Conservation (phyloP, 345 rosid genomes). For the Triadica sebifera region DNA sequence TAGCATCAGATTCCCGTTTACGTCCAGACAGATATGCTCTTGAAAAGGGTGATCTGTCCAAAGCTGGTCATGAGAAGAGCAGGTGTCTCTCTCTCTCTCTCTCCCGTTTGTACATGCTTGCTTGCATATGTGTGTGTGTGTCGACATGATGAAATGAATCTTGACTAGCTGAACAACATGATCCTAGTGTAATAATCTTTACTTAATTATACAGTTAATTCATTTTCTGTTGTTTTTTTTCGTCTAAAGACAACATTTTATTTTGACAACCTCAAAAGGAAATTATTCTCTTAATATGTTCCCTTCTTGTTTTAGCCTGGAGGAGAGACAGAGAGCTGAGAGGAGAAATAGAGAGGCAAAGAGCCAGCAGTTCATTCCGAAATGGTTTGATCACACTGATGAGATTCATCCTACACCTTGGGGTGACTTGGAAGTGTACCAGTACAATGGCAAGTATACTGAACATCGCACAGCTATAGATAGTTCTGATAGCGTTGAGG, state of each 20-base stretch:
- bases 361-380: constrained; percentile 54
- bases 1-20: constrained; percentile 81
- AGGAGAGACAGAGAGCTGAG: constrained; percentile 83
- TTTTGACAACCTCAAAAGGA: no score
- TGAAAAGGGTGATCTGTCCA: constrained; percentile 68
- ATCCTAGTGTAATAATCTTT: background rate
- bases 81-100: constrained; percentile 40
- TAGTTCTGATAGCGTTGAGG: constrained; percentile 38
- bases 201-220: background rate
- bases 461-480: constrained; percentile 53
- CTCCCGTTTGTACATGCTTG: background rate
- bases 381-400: constrained; percentile 64
- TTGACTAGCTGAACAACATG: background rate
- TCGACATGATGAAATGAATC: background rate
- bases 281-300: background rate
- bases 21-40: constrained; percentile 82
- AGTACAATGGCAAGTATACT: constrained; percentile 63
- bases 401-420: constrained; percentile 76
- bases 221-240: background rate
- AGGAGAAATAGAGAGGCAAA: constrained; percentile 64
- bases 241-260: background rate
- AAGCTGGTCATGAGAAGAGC: constrained; percentile 76
- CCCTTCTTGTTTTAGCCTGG: constrained; percentile 33
- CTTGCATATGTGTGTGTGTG: background rate
- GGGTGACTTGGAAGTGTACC: constrained; percentile 82